Evolutionary conservation across 164 flowering plant species (phyloP), one percentile per base, ranked within the genome.

Genomic region (Kingdonia uniflora): DNA sequence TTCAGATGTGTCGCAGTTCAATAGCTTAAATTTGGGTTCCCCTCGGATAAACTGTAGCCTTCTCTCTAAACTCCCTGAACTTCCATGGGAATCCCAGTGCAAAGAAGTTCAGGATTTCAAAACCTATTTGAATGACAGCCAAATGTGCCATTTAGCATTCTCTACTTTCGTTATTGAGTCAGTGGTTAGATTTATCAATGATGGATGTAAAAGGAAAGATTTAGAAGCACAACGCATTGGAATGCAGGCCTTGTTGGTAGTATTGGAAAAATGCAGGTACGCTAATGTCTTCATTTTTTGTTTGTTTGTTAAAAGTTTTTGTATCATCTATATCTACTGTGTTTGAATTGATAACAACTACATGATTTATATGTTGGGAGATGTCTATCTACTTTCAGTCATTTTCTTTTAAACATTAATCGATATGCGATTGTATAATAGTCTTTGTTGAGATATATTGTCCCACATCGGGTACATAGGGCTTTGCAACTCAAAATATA

Each of bases 181-280:
- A 37, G 50, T 92, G 25, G 15, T 71, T 19, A 60, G 49, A 42
- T 88, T 80, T 70, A 51, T 88, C 51, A 64, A 69, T 61, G 67
- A 71, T 59, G 85, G 90, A 37, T 38, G n/a, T 47, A 76, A 70
- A 14, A 47, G 24, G 33, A 52, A 58, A 19, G 84, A 84, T 60
- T 35, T 59, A 40, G 54, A 67, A 42, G 80, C 87, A 65, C 82
- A 58, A 63, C 69, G 54, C 52, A 60, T 51, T 43, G 97, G 86
- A 60, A 64, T 55, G 49, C 65, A 68, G 56, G 65, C 80, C 46
- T 60, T 85, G 35, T 56, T 74, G 59, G 57, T 68, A 39, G 70
- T 71, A 56, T 33, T 78, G 40, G 67, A 57, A 10, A 68, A 74
- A 52, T 70, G 62, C 77, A 76, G 95, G 97, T 85, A 82, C 37